phyloP scores from a whole-genome alignment of 108 stramenopile genomes.

The Bacterosira constricta region DNA sequence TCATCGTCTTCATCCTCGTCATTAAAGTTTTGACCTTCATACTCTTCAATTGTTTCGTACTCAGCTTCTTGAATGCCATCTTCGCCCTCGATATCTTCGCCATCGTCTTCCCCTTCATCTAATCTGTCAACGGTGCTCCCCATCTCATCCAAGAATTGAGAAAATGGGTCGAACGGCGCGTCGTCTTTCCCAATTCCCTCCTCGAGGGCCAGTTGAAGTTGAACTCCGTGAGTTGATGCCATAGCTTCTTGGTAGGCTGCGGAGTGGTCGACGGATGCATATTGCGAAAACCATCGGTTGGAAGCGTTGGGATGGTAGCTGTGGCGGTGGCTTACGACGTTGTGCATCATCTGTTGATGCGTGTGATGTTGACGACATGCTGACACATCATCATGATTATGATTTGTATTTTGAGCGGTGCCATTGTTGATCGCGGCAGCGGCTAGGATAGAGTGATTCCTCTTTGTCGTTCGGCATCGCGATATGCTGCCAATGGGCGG shows the following conservation, averaged over 20 bases:
- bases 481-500: background rate
- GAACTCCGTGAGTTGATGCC: conserved; percentile 70
- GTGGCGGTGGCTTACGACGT: background rate
- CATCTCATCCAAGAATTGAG: conserved; percentile 52
- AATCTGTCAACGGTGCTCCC: conserved; percentile 3
- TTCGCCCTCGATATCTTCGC: conserved; percentile 34
- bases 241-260: conserved; percentile 72
- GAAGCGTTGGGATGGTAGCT: background rate
- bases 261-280: conserved; percentile 66
- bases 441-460: conserved; percentile 20
- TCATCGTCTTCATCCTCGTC: conserved; percentile 42
- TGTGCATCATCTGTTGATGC: too few relatives aligned
- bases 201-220: conserved; percentile 65
- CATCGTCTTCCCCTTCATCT: conserved; percentile 3
- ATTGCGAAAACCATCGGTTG: conserved; percentile 22
- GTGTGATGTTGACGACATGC: background rate
- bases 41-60: background rate
- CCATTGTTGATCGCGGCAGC: background rate
- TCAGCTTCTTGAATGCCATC: conserved; percentile 16
- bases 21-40: conserved; percentile 8
- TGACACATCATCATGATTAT: background rate
- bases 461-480: background rate
- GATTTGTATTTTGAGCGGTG: background rate
- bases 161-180: conserved; percentile 80
- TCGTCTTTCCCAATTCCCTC: conserved; percentile 79